These are phyloP conservation scores for Rhizophora mangle DNA, from an alignment of 345 rosid species.

Conservation along the genomic window DNA sequence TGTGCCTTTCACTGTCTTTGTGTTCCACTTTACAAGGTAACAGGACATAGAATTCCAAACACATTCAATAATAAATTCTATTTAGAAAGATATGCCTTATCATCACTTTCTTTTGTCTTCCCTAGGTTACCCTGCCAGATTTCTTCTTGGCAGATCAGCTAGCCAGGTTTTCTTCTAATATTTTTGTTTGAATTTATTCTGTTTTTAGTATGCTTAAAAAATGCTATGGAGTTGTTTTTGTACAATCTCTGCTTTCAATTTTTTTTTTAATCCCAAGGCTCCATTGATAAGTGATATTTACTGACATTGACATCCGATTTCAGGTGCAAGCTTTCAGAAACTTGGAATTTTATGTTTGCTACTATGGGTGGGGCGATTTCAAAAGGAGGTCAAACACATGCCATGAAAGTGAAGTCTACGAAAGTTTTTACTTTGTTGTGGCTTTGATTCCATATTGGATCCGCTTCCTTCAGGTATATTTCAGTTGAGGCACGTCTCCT, in stretches of 20 bases:
- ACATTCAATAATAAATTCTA: neutral
- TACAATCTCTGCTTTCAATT: neutral
- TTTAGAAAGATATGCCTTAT: neutral
- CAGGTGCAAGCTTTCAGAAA: slow-evolving; percentile 64
- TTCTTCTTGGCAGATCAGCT: slow-evolving; percentile 88
- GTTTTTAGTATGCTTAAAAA: neutral
- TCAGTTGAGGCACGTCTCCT: neutral
- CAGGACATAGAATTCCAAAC: neutral
- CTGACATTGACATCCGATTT: neutral
- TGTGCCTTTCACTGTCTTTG: slow-evolving; percentile 47
- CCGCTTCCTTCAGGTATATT: slow-evolving; percentile 66
- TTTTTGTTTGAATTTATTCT: slow-evolving; percentile 13
- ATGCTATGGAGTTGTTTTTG: neutral
- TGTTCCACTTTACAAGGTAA: slow-evolving; percentile 77
- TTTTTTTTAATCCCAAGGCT: neutral
- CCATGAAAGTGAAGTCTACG: slow-evolving; percentile 37
- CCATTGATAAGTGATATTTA: neutral
- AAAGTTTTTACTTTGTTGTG: slow-evolving; percentile 41
- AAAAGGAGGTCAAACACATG: slow-evolving; percentile 48
- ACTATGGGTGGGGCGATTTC: slow-evolving; percentile 64
- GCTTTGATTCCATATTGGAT: slow-evolving; percentile 71
- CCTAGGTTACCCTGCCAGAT: slow-evolving; percentile 74
- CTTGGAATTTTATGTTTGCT: slow-evolving; percentile 55
- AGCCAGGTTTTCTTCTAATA: slow-evolving; percentile 41
- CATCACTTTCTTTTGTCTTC: neutral